Evolutionary conservation across 805 yeast species (phyloP), one percentile per base, ranked within the genome.

Genomic region (Metschnikowia lochheadii): DNA sequence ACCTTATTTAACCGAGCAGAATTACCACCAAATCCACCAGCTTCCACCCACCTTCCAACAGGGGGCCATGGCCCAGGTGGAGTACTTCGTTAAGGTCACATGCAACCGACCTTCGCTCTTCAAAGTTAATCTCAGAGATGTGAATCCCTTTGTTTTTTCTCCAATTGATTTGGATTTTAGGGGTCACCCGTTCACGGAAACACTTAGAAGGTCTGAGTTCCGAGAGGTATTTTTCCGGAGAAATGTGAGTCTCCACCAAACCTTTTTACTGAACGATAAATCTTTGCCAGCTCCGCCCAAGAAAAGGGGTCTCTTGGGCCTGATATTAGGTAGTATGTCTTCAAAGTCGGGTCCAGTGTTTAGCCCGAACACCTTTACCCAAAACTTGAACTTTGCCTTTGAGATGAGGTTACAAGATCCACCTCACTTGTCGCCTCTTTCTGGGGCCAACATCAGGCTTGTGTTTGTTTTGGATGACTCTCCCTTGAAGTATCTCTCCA

Each of bases 11-110:
- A 47, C 44, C 10, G 47, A 46, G 34, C 49, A 36, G 8, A 17
- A 6, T 21, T 52, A 56, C 35, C 61, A 57, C 29, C 31, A 50
- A 2, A 46, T 43, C 14, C 29, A 46, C 3, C 58, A 50, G 26
- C 51, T 58, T 10, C 60, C 62, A 6, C 62, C 62, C 3, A 23
- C 56, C 2, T 36, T 57, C 15, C 40, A 15, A 20, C 37, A 36
- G 29, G 44, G 39, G 10, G 62, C 65, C 35, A 62, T 59, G 59
- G 80, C 78, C 6, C 59, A 63, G 10, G 64, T 81, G 45, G 69
- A 73, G 49, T 83, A 83, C 60, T 83, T 76, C 59, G 72, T 84
- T 49, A 83, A 83, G 63, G 85, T 75, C 8, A 83, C 87, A 0
- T 82, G 83, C 39, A 79, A 78, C 50, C 61, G 83, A 42, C 64